These are phyloP conservation scores for Cadophora sp. DNA, from an alignment of 2,329 filamentous ascomycete species.

Conservation along the genomic window DNA sequence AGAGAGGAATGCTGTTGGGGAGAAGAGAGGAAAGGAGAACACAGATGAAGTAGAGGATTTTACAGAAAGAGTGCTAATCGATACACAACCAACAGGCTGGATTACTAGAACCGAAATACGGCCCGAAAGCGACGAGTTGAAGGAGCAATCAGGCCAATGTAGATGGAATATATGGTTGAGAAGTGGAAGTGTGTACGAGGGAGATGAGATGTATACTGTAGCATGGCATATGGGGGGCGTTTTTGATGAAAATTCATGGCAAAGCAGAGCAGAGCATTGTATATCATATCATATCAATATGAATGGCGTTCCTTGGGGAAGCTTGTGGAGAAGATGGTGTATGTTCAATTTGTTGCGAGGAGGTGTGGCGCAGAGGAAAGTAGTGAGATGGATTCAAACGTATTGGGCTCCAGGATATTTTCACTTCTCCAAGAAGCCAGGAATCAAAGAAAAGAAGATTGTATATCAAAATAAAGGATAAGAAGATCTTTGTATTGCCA, in stretches of 20 bases:
- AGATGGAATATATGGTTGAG: no score
- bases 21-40: no score
- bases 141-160: background rate
- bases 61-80: background rate
- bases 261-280: background rate
- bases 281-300: slow-evolving; percentile 1
- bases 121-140: slow-evolving; percentile 21
- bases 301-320: background rate
- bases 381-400: background rate
- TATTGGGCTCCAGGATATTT: background rate
- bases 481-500: background rate
- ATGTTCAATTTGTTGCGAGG: background rate
- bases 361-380: background rate
- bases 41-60: no score
- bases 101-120: slow-evolving; percentile 44
- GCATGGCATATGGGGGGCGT: slow-evolving; percentile 9
- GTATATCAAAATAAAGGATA: background rate
- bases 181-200: background rate
- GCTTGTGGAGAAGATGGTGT: background rate
- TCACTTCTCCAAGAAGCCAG: background rate
- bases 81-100: slow-evolving; percentile 38
- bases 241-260: background rate
- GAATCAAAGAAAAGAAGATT: background rate
- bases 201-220: slow-evolving; percentile 2
- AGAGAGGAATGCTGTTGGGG: no score